Percentiles rank a stretch among this genome's conserved stretches.
Evolutionary conservation across 306 rosid genomes (phyloP).

Genomic region (Herpetospermum pedunculosum): DNA sequence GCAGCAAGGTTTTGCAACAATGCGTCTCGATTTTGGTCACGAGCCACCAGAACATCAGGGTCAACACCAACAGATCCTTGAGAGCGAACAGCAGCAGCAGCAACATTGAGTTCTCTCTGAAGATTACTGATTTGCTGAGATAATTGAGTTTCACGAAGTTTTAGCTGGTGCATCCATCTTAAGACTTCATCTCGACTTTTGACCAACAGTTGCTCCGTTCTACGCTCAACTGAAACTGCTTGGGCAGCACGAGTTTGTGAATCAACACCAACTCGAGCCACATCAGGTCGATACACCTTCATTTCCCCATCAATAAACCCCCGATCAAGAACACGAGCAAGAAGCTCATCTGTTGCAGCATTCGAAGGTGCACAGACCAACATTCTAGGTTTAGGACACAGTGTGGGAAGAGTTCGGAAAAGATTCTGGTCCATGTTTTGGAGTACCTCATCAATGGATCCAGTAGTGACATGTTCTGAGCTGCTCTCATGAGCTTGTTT

Average conservation of each 20-base stretch:
- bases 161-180: conserved; percentile 94
- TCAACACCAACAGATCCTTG: conserved; percentile 99
- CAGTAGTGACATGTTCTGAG: conserved; percentile 50
- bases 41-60: conserved; percentile 80
- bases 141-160: conserved; percentile 63
- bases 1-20: conserved; percentile 89
- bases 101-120: conserved; percentile 80
- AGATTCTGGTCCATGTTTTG: conserved; percentile 97
- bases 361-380: conserved; percentile 96
- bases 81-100: conserved; percentile 82
- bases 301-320: conserved; percentile 99
- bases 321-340: conserved; percentile 91
- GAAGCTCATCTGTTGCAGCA: conserved; percentile 99
- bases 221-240: conserved; percentile 96
- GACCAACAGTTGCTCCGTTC: conserved; percentile 89
- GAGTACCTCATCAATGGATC: conserved; percentile 95
- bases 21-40: conserved; percentile 79
- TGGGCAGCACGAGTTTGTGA: conserved; percentile 99
- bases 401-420: conserved; percentile 79
- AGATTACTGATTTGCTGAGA: conserved; percentile 61
- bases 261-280: conserved; percentile 97
- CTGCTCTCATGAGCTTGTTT: conserved; percentile 75
- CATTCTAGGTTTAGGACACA: conserved; percentile 98
- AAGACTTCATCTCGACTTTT: conserved; percentile 72
- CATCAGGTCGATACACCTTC: conserved; percentile 98